Evolutionary conservation across 306 rosid genomes (phyloP).

Genomic region (Cercis canadensis): DNA sequence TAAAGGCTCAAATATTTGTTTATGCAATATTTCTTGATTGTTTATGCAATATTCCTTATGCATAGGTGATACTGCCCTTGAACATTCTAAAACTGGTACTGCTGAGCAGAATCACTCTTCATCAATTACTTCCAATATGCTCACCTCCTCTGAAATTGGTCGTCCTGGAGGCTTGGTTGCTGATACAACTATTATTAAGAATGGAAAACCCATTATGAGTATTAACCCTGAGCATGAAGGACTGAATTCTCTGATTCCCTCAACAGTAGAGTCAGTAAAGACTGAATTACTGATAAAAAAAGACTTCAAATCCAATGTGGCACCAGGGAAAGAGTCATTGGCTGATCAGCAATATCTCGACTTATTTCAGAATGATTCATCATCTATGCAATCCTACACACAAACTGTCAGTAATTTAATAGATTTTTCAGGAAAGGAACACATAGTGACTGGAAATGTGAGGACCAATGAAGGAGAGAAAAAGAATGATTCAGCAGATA

Average conservation of each 20-base stretch:
- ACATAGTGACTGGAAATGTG: constrained; percentile 3
- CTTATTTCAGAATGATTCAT: constrained; percentile 31
- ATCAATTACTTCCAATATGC: constrained; percentile 14
- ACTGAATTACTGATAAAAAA: constrained; percentile 5
- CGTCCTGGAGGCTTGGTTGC: constrained; percentile 20
- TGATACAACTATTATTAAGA: constrained; percentile 11
- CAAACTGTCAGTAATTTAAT: not conserved
- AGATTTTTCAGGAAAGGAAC: constrained; percentile 13
- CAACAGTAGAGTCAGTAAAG: constrained; percentile 17
- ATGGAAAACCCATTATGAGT: constrained; percentile 1
- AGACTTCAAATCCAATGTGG: constrained; percentile 10
- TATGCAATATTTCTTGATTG: constrained; percentile 9
- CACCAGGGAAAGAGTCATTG: not conserved
- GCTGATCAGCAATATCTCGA: constrained; percentile 11
- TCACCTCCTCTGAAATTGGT: constrained; percentile 25
- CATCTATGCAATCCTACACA: constrained; percentile 2
- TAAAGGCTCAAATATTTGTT: not conserved
- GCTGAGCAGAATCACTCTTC: constrained; percentile 28
- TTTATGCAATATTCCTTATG: no score
- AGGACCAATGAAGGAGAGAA: constrained; percentile 17
- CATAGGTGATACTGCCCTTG: constrained; percentile 25
- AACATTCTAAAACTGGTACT: constrained; percentile 29
- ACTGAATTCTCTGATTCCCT: constrained; percentile 13
- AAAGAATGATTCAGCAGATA: constrained; percentile 32
- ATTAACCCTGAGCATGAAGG: constrained; percentile 29